phyloP scores from a whole-genome alignment of 495 filamentous ascomycete species.

The Amphirosellinia nigrospora region DNA sequence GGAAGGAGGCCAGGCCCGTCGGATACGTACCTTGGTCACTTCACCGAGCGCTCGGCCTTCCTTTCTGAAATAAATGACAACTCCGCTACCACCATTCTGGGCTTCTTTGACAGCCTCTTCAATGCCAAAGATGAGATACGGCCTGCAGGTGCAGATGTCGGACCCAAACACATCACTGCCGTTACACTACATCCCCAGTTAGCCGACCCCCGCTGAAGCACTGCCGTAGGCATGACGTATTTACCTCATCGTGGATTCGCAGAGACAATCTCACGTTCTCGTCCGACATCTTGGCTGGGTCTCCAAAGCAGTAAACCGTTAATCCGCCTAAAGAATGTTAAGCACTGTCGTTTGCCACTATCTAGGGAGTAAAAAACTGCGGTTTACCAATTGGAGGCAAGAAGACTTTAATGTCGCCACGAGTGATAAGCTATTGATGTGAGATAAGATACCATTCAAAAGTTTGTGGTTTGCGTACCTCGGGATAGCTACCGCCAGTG shows the following conservation, averaged over 20 bases:
- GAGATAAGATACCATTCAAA: constrained; percentile 32
- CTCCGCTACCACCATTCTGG: constrained; percentile 90
- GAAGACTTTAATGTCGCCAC: constrained; percentile 93
- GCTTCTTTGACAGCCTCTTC: constrained; percentile 97
- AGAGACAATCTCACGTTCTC: constrained; percentile 82
- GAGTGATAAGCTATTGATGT: constrained; percentile 74
- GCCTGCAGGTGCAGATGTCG: constrained; percentile 97
- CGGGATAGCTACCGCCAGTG: constrained; percentile 90
- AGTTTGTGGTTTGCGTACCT: constrained; percentile 45
- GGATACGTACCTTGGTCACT: constrained; percentile 78
- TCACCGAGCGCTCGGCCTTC: constrained; percentile 96
- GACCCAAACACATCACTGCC: constrained; percentile 98
- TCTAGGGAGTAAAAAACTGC: background rate
- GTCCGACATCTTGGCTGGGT: constrained; percentile 90
- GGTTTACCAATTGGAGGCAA: constrained; percentile 80
- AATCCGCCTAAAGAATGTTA: constrained; percentile 70
- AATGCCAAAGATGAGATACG: constrained; percentile 95
- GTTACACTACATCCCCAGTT: constrained; percentile 68
- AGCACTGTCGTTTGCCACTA: constrained; percentile 33
- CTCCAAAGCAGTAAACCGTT: constrained; percentile 97
- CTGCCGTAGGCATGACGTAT: constrained; percentile 24
- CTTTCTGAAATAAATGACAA: constrained; percentile 99
- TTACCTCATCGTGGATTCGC: constrained; percentile 88
- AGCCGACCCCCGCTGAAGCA: constrained; percentile 29
- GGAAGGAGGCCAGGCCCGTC: background rate